Conservation (phyloP, 306 rosid genomes). For the Cicer arietinum region DNA sequence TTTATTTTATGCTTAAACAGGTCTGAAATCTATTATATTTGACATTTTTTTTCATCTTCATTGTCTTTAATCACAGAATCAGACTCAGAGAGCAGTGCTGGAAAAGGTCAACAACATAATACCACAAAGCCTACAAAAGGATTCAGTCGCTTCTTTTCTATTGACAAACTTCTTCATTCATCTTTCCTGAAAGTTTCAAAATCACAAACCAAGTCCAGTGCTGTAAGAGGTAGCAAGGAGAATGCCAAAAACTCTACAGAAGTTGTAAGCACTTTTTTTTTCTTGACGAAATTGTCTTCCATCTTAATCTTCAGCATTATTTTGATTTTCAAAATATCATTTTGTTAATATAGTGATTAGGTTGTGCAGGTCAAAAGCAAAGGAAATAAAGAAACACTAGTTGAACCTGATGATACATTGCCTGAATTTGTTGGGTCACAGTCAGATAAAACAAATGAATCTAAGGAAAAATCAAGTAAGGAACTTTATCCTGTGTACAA, state of each 20-base stretch:
- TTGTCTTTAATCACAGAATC: background rate
- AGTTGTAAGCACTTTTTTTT: background rate
- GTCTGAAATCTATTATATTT: no score
- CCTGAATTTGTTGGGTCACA: no score
- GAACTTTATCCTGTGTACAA: background rate
- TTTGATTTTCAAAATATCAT: background rate
- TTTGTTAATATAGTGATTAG: no score
- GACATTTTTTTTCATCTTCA: background rate
- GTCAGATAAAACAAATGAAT: no score
- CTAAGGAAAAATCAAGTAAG: background rate
- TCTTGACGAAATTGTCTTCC: background rate
- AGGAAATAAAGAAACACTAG: no score
- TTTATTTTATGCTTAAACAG: no score
- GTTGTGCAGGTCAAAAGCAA: no score
- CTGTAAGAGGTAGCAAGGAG: background rate
- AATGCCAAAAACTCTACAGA: no score
- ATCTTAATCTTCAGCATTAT: background rate
- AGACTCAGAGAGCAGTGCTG: constrained; percentile 1
- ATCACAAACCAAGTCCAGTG: background rate
- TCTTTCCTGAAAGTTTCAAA: background rate
- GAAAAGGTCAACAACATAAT: background rate
- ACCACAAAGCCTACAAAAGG: constrained; percentile 1
- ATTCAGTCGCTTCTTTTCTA: background rate
- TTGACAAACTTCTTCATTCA: background rate
- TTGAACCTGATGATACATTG: no score